Conservation (phyloP, 129 eudicot species). For the sunflower (Helianthus annuus) region HanXRQr2.0-SUNRISE NC_035449.2:147251537-147252036, state of each 20-base stretch:
- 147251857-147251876: slow-evolving; percentile 29
- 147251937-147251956: slow-evolving; percentile 36
- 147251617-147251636: slow-evolving; percentile 69
- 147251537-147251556: neutral
- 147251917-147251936: slow-evolving; percentile 61
- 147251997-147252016: neutral
- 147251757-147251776: neutral
- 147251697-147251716: slow-evolving; percentile 49
- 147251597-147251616: slow-evolving; percentile 38
- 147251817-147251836: slow-evolving; percentile 49
- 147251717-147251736: neutral
- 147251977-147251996: neutral
- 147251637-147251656: slow-evolving; percentile 48
- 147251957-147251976: neutral
- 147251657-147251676: slow-evolving; percentile 46
- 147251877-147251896: slow-evolving; percentile 27
- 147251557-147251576: slow-evolving; percentile 73
- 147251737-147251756: too few species aligned
- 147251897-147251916: slow-evolving; percentile 65
- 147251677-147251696: slow-evolving; percentile 35
- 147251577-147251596: slow-evolving; percentile 45
- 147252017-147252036: slow-evolving; percentile 34
- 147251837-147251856: slow-evolving; percentile 30
- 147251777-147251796: slow-evolving; percentile 44
- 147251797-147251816: slow-evolving; percentile 62